Conservation (phyloP, 2,329 filamentous ascomycete species). For the Teratosphaeria nubilosa region DNA sequence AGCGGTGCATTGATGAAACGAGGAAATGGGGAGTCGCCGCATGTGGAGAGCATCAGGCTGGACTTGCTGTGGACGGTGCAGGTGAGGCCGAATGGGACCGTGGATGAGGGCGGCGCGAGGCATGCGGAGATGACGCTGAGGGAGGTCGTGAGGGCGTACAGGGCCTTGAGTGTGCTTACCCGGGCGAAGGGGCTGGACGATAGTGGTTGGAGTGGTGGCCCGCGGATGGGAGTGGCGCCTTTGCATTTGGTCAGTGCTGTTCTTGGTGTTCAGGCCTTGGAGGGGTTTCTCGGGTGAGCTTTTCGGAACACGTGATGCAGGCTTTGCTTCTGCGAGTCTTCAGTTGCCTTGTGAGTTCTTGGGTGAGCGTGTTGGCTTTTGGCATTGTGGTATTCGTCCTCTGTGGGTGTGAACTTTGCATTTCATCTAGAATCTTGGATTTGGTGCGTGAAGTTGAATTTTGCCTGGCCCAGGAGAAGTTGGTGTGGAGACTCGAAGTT, state of each 20-base stretch:
- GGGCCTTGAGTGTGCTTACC: constrained; percentile 59
- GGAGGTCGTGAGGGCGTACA: constrained; percentile 61
- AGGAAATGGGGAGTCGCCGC: constrained; percentile 6
- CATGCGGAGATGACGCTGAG: constrained; percentile 52
- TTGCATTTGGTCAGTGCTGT: constrained; percentile 68
- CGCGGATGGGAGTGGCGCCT: constrained; percentile 48
- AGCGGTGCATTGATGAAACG: constrained; percentile 36
- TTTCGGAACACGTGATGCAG: background rate
- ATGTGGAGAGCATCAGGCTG: constrained; percentile 26
- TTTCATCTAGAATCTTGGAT: background rate
- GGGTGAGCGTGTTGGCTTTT: background rate
- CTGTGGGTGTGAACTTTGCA: background rate
- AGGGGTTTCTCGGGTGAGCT: constrained; percentile 12
- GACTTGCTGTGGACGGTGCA: constrained; percentile 39
- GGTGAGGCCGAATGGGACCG: constrained; percentile 26
- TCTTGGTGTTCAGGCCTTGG: constrained; percentile 55
- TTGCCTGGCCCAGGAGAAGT: background rate
- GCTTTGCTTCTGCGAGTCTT: too few relatives aligned
- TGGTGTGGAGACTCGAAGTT: background rate
- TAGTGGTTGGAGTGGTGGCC: constrained; percentile 32
- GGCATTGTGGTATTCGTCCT: background rate
- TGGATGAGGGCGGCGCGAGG: constrained; percentile 26
- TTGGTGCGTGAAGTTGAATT: background rate
- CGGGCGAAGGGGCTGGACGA: constrained; percentile 53
- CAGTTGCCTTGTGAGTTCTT: background rate